These are phyloP conservation scores for Fraxinus sp. DNA, from an alignment of 305 asterid species.

Conservation along the genomic window DNA sequence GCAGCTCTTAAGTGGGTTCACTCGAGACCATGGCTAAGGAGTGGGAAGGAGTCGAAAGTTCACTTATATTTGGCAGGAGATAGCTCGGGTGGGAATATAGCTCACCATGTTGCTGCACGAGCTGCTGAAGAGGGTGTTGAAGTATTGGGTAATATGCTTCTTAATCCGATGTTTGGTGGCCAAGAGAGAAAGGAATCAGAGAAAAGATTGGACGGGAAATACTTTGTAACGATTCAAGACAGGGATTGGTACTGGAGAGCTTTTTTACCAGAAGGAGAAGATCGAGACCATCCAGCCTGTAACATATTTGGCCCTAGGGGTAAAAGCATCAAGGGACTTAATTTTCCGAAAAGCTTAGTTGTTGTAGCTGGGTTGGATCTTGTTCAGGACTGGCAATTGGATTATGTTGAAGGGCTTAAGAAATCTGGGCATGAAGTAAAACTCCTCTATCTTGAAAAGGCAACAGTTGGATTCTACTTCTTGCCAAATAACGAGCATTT, in stretches of 20 bases:
- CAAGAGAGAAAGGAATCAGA: constrained; percentile 58
- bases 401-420: constrained; percentile 52
- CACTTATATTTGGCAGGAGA: constrained; percentile 59
- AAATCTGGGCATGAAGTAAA: constrained; percentile 51
- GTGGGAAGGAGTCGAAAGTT: constrained; percentile 49
- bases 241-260: constrained; percentile 79
- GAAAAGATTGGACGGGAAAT: constrained; percentile 53
- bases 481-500: constrained; percentile 64
- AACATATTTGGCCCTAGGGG: constrained; percentile 57
- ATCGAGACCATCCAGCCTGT: constrained; percentile 66
- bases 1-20: constrained; percentile 55
- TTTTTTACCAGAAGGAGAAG: constrained; percentile 61
- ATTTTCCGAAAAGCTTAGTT: constrained; percentile 52
- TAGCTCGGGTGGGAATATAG: constrained; percentile 67
- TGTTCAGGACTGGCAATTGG: constrained; percentile 63
- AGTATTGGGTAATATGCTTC: constrained; percentile 57
- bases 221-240: constrained; percentile 59
- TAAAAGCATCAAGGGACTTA: constrained; percentile 34
- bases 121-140: constrained; percentile 51
- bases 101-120: constrained; percentile 56
- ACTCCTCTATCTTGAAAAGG: constrained; percentile 52
- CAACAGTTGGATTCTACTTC: constrained; percentile 66
- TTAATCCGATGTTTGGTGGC: constrained; percentile 65
- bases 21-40: constrained; percentile 51
- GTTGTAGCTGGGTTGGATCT: constrained; percentile 65